Evolutionary conservation across 306 rosid genomes (phyloP), one percentile per base, ranked within the genome.

Genomic region (Cercis canadensis): DNA sequence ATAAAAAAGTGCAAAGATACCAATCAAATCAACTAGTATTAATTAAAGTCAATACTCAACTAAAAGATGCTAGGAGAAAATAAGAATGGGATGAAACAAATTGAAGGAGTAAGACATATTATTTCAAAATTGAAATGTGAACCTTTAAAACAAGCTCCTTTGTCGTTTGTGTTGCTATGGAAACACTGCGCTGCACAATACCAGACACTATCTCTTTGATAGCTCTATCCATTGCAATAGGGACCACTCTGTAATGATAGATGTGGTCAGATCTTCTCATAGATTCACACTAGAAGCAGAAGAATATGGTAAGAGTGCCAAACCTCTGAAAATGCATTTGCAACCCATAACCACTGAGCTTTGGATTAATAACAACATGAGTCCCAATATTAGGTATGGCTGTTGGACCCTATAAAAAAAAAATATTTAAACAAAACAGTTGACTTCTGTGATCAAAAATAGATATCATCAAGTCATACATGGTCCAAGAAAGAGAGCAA

Each of bases 131-230:
- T 41, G 17, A 36, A 6, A 21, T 49, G 5, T 71, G 53, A 11
- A 95, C 99, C 99, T 95, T 95, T 75, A 91, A 83, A 75, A 95
- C 99, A 77, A 95, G 96, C 68, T 91, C 99, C 79, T 95, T 95
- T 7, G 99, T 95, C 32, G 99, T 95, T 80, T 95, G 97, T 49
- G 99, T 89, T 36, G 97, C 99, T 75, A 95, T 95, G 67, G 99
- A 95, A 70, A 95, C 97, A 78, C 96, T 92, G 29, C 99, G 99
- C 83, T 91, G 96, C 76, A 95, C 96, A 62, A 95, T 89, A 57
- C 92, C 78, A 62, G 88, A 14, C 72, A 91, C 96, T 32, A 92
- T 95, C 62, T 95, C 96, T 74, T 89, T 92, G 77, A 95, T 90
- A 65, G 99, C 97, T 85, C 93, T 83, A 67, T 95, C 96, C 97